These are phyloP conservation scores for Ensete glaucum DNA, from an alignment of 176 grass and related monocot species.

Conservation along the genomic window DNA sequence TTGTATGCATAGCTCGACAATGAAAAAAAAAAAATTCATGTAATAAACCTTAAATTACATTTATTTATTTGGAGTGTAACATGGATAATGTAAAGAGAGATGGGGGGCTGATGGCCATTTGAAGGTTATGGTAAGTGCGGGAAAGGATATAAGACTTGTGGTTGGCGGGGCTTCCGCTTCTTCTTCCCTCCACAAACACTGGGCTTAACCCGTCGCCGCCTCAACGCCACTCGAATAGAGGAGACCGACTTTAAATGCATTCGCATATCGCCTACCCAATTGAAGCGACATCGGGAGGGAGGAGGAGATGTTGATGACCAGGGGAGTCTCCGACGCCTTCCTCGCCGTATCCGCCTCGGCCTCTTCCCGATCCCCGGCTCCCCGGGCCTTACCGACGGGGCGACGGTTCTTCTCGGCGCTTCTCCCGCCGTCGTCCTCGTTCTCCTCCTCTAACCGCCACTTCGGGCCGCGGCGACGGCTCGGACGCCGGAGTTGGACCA, in stretches of 20 bases:
- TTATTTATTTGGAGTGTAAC: too few species aligned
- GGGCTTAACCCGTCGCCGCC: background rate
- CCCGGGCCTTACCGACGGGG: background rate
- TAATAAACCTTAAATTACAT: too few species aligned
- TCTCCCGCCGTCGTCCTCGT: background rate
- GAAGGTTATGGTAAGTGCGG: background rate
- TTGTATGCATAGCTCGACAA: too few species aligned
- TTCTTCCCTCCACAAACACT: background rate
- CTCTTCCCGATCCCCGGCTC: background rate
- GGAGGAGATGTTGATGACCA: slow-evolving; percentile 4
- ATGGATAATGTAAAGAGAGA: too few species aligned
- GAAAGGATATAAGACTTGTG: background rate
- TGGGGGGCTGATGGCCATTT: too few species aligned
- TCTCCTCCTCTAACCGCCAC: slow-evolving; percentile 17
- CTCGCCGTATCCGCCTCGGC: background rate
- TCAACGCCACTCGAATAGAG: too few species aligned
- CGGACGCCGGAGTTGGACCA: background rate
- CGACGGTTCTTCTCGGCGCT: background rate
- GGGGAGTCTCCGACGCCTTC: background rate
- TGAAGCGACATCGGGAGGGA: background rate
- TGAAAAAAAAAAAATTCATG: too few species aligned
- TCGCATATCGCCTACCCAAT: background rate
- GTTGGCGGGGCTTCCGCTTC: background rate
- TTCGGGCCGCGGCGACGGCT: background rate
- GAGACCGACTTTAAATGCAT: too few species aligned